Evolutionary conservation across 2,329 filamentous ascomycete species (phyloP).

Genomic region (Hymenotorrendiella dingleyae): DNA sequence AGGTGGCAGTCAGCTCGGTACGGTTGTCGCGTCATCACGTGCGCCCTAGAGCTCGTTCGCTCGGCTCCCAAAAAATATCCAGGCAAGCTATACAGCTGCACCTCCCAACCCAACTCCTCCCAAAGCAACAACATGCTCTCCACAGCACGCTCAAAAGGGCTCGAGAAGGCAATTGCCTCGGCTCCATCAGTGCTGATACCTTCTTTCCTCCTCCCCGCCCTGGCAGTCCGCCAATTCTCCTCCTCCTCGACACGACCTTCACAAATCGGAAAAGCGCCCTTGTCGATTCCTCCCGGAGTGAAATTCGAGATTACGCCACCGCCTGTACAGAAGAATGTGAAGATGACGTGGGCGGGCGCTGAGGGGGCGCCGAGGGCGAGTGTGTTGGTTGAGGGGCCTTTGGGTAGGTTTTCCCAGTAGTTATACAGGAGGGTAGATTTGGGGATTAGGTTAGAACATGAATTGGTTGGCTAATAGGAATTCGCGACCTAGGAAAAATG

Average conservation of each 20-base stretch:
- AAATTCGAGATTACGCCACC: conserved; percentile 66
- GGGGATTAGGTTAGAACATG: conserved; percentile 7
- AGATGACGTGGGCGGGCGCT: background rate
- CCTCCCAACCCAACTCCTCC: too few species aligned
- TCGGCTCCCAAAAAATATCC: too few species aligned
- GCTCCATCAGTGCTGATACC: conserved; percentile 51
- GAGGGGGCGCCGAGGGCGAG: conserved; percentile 39
- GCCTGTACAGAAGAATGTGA: conserved; percentile 13
- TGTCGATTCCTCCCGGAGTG: conserved; percentile 80
- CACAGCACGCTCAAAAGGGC: conserved; percentile 53
- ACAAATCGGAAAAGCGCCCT: conserved; percentile 77
- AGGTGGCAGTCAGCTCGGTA: too few species aligned
- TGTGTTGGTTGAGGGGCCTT: conserved; percentile 72
- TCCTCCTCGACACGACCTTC: conserved; percentile 61
- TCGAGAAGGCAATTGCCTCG: conserved; percentile 50
- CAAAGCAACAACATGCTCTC: conserved; percentile 53
- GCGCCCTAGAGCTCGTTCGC: too few species aligned
- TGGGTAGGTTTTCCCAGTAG: conserved; percentile 47
- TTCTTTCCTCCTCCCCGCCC: conserved; percentile 66
- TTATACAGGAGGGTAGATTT: background rate
- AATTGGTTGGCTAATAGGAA: conserved; percentile 5
- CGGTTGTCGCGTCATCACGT: too few species aligned
- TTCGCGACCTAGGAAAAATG: conserved; percentile 54
- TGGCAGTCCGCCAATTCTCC: conserved; percentile 61
- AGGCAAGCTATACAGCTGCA: too few species aligned